These are phyloP conservation scores for Mycena pura DNA, from an alignment of 768 basidiomycete genomes.

Conservation along the genomic window DNA sequence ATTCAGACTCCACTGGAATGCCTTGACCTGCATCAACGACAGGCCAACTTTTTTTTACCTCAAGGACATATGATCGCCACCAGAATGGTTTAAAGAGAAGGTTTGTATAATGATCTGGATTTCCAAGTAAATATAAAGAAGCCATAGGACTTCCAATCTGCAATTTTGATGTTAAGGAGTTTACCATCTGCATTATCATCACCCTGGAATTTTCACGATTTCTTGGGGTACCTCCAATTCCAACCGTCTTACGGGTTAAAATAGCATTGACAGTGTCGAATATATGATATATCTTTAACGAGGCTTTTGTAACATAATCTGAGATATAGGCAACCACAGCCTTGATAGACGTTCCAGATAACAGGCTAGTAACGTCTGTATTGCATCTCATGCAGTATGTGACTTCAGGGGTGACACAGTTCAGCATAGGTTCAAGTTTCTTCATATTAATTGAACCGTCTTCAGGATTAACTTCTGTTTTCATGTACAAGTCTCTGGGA, in stretches of 20 bases:
- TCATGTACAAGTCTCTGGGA: conserved; percentile 34
- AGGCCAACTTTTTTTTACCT: conserved; percentile 28
- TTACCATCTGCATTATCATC: conserved; percentile 45
- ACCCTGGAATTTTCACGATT: conserved; percentile 33
- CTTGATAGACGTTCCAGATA: conserved; percentile 49
- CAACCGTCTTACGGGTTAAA: conserved; percentile 33
- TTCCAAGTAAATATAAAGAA: conserved; percentile 39
- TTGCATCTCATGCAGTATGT: conserved; percentile 43
- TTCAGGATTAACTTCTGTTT: conserved; percentile 32
- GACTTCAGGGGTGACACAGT: conserved; percentile 38
- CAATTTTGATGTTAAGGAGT: conserved; percentile 41
- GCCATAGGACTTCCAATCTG: conserved; percentile 49
- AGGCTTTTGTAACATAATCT: conserved; percentile 51
- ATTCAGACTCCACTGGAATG: too few species aligned
- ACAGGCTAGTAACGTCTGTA: conserved; percentile 42
- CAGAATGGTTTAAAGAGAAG: conserved; percentile 41
- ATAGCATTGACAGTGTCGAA: conserved; percentile 40
- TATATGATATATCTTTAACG: conserved; percentile 45
- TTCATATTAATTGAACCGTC: conserved; percentile 39
- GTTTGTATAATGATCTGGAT: conserved; percentile 48
- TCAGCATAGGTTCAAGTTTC: conserved; percentile 44
- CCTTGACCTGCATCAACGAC: too few species aligned
- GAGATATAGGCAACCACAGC: conserved; percentile 45
- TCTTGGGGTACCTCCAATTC: conserved; percentile 22
- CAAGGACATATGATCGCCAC: conserved; percentile 40